phyloP scores from a whole-genome alignment of 495 filamentous ascomycete species.

The Trichoderma asperelloides region DNA sequence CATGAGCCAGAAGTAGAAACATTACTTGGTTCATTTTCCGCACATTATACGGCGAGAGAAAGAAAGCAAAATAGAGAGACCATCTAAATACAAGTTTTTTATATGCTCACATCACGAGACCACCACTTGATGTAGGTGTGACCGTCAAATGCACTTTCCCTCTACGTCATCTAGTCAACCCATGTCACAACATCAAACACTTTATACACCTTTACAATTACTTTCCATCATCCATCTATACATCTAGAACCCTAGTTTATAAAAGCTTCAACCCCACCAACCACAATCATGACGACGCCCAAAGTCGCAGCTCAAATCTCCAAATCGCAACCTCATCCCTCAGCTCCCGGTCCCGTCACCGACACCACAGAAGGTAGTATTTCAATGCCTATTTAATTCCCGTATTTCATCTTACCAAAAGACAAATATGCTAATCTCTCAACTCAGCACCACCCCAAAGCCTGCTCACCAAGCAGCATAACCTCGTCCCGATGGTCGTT shows the following conservation, averaged over 20 bases:
- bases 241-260: not conserved
- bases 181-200: not conserved
- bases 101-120: not conserved
- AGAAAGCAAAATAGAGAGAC: not conserved
- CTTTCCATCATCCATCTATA: not conserved
- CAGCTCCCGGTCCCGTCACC: not conserved
- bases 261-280: not conserved
- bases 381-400: not conserved
- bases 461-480: not conserved
- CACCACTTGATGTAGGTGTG: not conserved
- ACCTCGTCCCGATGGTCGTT: not conserved
- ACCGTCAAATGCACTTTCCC: not conserved
- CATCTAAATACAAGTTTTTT: not conserved
- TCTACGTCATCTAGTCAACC: not conserved
- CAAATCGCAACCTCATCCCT: not conserved
- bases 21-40: too few species aligned
- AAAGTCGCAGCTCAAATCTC: not conserved
- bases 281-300: not conserved
- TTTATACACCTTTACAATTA: not conserved
- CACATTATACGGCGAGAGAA: too few species aligned
- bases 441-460: not conserved
- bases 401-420: not conserved
- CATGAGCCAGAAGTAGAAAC: too few species aligned
- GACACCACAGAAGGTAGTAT: not conserved
- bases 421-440: not conserved